These are phyloP conservation scores for Diaporthe sp. DNA, from an alignment of 2,329 filamentous ascomycete species.

Conservation along the genomic window DNA sequence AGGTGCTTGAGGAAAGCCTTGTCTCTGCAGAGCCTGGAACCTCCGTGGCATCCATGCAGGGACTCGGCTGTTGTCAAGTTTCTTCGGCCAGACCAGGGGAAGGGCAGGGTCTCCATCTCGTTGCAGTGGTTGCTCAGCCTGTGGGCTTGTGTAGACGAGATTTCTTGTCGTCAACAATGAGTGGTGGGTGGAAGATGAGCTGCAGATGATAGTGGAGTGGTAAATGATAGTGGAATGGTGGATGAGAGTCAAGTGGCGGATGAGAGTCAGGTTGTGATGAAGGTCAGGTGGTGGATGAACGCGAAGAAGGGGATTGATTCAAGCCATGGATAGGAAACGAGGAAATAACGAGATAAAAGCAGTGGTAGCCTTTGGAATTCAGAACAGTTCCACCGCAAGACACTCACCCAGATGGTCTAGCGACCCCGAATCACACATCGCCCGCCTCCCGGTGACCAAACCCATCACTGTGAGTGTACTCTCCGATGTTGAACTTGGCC, in stretches of 20 bases:
- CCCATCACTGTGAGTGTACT: background rate
- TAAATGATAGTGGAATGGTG: background rate
- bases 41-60: background rate
- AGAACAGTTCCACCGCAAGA: too few relatives aligned
- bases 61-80: background rate
- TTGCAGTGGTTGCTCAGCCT: background rate
- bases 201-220: background rate
- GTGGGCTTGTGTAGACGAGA: background rate
- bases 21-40: background rate
- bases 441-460: background rate
- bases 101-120: background rate
- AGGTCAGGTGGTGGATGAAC: background rate
- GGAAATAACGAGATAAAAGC: too few relatives aligned
- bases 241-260: background rate
- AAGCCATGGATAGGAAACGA: background rate
- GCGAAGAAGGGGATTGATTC: background rate
- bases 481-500: background rate
- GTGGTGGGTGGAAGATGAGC: background rate
- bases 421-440: background rate
- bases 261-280: background rate
- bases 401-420: too few relatives aligned
- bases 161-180: background rate
- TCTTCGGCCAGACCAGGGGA: background rate
- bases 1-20: background rate
- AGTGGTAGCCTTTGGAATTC: too few relatives aligned